phyloP scores from a whole-genome alignment of 805 yeast species.

The Cyberlindnera japonica region DNA sequence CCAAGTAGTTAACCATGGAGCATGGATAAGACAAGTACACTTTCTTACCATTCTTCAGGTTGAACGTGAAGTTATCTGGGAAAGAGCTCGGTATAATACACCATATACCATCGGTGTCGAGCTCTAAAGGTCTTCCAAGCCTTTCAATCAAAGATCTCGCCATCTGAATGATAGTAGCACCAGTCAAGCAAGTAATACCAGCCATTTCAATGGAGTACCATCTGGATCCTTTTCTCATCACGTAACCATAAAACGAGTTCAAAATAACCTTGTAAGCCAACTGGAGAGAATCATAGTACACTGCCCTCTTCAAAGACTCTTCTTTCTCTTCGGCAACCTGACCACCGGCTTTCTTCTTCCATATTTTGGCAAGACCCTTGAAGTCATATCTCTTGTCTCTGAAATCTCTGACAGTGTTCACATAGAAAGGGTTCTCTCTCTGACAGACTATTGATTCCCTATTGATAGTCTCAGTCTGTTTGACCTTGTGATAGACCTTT shows the following conservation, averaged over 20 bases:
- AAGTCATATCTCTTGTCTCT: constrained; percentile 96
- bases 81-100: constrained; percentile 91
- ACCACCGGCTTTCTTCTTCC: constrained; percentile 77
- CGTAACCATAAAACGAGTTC: constrained; percentile 96
- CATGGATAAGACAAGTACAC: constrained; percentile 86
- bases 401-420: constrained; percentile 87
- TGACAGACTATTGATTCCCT: constrained; percentile 95
- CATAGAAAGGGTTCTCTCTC: constrained; percentile 95
- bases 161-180: constrained; percentile 97
- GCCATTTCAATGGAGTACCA: constrained; percentile 99
- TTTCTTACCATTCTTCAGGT: constrained; percentile 72
- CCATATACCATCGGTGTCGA: constrained; percentile 99
- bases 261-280: constrained; percentile 95
- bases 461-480: constrained; percentile 78
- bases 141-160: constrained; percentile 89
- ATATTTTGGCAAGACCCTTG: constrained; percentile 86
- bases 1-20: constrained; percentile 90
- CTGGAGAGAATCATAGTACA: constrained; percentile 90
- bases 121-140: constrained; percentile 90
- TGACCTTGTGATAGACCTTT: constrained; percentile 78
- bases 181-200: constrained; percentile 96
- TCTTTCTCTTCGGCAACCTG: constrained; percentile 60
- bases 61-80: constrained; percentile 81
- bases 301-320: constrained; percentile 92
- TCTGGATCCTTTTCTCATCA: constrained; percentile 97